Percentiles rank a stretch among this genome's conserved stretches.
Conservation (phyloP, 208 protist species). For the Crithidia expoeki region DNA sequence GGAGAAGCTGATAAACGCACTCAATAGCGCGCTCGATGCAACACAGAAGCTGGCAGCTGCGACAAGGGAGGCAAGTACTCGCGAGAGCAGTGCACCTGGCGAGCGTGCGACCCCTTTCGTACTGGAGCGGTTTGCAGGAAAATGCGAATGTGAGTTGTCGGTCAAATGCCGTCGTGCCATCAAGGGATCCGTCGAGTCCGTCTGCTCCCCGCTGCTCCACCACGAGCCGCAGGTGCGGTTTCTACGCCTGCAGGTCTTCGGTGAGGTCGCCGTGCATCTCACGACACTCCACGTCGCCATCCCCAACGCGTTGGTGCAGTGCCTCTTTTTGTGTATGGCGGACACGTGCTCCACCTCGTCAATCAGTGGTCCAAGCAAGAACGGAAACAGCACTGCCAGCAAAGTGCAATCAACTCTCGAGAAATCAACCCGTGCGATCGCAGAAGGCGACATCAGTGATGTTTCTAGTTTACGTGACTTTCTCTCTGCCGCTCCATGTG, state of each 20-base stretch:
- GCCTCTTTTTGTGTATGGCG: conserved; percentile 65
- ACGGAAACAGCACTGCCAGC: neutral
- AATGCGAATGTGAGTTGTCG: neutral
- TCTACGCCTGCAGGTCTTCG: conserved; percentile 53
- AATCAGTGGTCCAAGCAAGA: neutral
- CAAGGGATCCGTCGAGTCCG: conserved; percentile 47
- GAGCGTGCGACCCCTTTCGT: too few species aligned
- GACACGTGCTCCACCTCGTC: conserved; percentile 25
- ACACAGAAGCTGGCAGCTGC: neutral
- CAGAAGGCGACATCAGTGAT: neutral
- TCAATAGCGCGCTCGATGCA: conserved; percentile 37
- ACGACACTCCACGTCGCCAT: conserved; percentile 24
- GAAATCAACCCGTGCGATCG: too few species aligned
- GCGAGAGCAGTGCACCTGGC: neutral
- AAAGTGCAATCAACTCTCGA: neutral
- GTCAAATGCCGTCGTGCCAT: conserved; percentile 35
- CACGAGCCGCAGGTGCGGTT: conserved; percentile 73
- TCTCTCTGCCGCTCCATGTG: conserved; percentile 23
- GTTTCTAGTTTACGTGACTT: conserved; percentile 9
- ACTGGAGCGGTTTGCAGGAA: too few species aligned
- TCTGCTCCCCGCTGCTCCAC: conserved; percentile 55
- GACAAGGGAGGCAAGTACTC: neutral
- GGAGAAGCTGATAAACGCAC: conserved; percentile 36
- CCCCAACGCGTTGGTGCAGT: conserved; percentile 75
- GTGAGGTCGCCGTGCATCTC: conserved; percentile 32